Evolutionary conservation across 2,329 filamentous ascomycete species (phyloP).

Genomic region (Penicillium psychrosexuale): DNA sequence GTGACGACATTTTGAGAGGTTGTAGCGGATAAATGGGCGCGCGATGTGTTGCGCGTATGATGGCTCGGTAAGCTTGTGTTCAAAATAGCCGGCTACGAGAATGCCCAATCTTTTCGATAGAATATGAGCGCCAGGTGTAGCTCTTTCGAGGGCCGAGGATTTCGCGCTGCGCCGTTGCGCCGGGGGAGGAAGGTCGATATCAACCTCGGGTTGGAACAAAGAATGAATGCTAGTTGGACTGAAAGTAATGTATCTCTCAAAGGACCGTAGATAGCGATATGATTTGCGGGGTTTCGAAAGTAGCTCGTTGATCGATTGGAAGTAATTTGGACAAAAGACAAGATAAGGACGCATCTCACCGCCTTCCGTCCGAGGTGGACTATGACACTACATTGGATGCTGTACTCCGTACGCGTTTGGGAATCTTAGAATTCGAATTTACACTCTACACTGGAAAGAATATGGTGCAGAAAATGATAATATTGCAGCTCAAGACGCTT

Average conservation of each 20-base stretch:
- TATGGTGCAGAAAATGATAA: background rate
- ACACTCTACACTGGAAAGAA: background rate
- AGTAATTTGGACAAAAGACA: background rate
- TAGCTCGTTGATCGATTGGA: background rate
- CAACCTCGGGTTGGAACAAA: background rate
- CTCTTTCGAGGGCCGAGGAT: background rate
- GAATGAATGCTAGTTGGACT: background rate
- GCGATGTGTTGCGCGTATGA: too few species aligned
- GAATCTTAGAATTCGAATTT: background rate
- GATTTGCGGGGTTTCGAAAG: background rate
- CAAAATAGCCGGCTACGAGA: background rate
- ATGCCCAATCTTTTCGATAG: background rate
- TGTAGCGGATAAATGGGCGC: background rate
- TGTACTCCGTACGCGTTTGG: too few species aligned
- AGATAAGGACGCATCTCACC: conserved; percentile 12
- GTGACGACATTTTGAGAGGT: conserved; percentile 38
- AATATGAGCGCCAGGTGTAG: background rate
- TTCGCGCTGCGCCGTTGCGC: conserved; percentile 2
- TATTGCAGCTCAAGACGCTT: background rate
- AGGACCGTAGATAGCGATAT: background rate
- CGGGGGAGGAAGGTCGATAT: background rate
- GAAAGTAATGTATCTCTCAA: background rate
- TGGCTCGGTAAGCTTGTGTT: background rate
- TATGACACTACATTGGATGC: background rate
- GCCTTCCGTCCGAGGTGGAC: conserved; percentile 2